A percentile compares a stretch with the other conserved stretches of the same genome.
Evolutionary conservation across 768 basidiomycete species (phyloP).

Genomic region (Xerocomellus amylosporus): DNA sequence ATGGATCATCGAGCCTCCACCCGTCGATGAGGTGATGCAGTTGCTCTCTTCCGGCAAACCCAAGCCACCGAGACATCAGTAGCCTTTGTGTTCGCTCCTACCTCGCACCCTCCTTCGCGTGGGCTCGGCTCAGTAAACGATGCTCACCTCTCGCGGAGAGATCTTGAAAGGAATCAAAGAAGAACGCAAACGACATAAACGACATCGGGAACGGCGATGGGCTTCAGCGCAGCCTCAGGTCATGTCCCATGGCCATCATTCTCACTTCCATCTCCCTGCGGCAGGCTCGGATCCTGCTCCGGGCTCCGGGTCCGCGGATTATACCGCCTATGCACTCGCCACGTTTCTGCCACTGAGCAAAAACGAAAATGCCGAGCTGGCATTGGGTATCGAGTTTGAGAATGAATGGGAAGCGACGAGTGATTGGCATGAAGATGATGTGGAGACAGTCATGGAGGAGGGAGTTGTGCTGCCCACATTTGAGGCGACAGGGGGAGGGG

Average conservation of each 20-base stretch:
- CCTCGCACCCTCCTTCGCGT: slow-evolving; percentile 7
- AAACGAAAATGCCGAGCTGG: slow-evolving; percentile 49
- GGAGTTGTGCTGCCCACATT: slow-evolving; percentile 59
- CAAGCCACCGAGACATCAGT: slow-evolving; percentile 16
- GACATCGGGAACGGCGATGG: slow-evolving; percentile 88
- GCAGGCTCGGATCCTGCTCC: no score
- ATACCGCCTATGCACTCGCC: no score
- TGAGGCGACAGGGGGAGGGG: slow-evolving; percentile 14
- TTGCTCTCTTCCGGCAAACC: slow-evolving; percentile 47
- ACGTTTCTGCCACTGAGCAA: no score
- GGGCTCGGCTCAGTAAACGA: no score
- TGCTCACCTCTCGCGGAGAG: no score
- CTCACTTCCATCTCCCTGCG: no score
- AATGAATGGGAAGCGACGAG: slow-evolving; percentile 89
- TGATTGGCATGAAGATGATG: slow-evolving; percentile 89
- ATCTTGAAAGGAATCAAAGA: slow-evolving; percentile 58
- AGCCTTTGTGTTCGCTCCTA: slow-evolving; percentile 20
- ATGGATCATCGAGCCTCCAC: slow-evolving; percentile 75
- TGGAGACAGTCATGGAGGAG: slow-evolving; percentile 73
- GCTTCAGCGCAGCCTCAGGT: slow-evolving; percentile 66
- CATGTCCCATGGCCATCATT: neutral
- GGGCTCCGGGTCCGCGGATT: no score
- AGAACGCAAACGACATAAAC: slow-evolving; percentile 89
- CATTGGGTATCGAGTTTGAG: slow-evolving; percentile 84
- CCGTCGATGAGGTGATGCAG: slow-evolving; percentile 65